Evolutionary conservation across 805 yeast genomes (phyloP).

Genomic region (Starmerella lactis-condensi): DNA sequence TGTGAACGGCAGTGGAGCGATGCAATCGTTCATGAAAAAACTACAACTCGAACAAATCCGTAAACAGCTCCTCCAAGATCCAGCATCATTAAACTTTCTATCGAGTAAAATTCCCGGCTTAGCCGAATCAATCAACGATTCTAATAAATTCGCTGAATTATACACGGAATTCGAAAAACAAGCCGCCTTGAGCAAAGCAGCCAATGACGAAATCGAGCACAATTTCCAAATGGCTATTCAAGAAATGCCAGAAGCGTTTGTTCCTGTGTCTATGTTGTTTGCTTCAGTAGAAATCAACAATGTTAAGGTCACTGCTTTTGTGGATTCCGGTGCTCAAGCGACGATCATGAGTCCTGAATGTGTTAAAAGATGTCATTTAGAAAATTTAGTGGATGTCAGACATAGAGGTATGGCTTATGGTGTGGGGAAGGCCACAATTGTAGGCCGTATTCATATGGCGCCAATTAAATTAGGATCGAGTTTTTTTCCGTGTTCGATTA

Average conservation of each 20-base stretch:
- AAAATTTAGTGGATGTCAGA: conserved; percentile 58
- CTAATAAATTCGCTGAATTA: no score
- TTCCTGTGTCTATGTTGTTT: conserved; percentile 66
- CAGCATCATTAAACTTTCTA: no score
- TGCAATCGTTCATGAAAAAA: no score
- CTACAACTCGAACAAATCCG: conserved; percentile 29
- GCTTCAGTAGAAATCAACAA: conserved; percentile 66
- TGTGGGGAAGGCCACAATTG: conserved; percentile 62
- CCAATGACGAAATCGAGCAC: conserved; percentile 59
- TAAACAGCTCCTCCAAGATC: no score
- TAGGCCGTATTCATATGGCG: conserved; percentile 77
- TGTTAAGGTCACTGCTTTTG: conserved; percentile 69
- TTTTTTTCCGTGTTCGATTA: conserved; percentile 48
- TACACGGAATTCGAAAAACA: no score
- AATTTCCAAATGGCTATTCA: conserved; percentile 67
- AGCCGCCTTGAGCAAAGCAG: no score
- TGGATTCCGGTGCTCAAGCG: conserved; percentile 88
- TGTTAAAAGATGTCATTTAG: conserved; percentile 54
- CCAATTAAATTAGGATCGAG: conserved; percentile 59
- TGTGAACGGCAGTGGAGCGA: no score
- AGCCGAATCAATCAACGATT: no score
- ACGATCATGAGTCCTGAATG: conserved; percentile 63
- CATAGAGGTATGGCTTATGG: conserved; percentile 75
- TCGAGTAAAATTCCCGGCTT: no score
- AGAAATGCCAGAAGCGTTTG: conserved; percentile 76